phyloP scores from a whole-genome alignment of 2,329 filamentous ascomycete genomes.

The Coleophoma crateriformis region DNA sequence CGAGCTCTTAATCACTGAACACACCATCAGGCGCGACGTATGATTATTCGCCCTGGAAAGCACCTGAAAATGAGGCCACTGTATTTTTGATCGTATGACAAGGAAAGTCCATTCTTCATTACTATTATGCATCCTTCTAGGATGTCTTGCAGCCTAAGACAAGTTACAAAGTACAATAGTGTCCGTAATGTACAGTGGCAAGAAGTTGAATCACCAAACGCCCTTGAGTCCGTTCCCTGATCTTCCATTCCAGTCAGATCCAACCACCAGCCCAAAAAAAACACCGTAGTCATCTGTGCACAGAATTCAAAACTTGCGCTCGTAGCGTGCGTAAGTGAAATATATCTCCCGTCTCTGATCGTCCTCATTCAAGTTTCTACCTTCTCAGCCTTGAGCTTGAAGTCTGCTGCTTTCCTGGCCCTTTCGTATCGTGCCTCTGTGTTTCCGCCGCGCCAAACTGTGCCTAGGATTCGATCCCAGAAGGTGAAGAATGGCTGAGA shows the following conservation, averaged over 20 bases:
- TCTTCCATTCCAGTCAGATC: neutral
- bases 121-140: neutral
- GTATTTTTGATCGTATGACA: no score
- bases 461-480: slow-evolving; percentile 81
- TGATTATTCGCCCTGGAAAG: no score
- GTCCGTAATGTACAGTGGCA: neutral
- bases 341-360: neutral
- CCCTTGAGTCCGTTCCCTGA: no score
- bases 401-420: slow-evolving; percentile 22
- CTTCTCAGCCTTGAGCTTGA: slow-evolving; percentile 20
- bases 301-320: no score
- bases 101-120: neutral
- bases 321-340: slow-evolving; percentile 25
- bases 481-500: slow-evolving; percentile 92
- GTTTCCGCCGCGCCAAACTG: slow-evolving; percentile 33
- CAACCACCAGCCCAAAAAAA: neutral
- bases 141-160: neutral
- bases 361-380: slow-evolving; percentile 7
- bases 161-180: neutral
- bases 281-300: no score
- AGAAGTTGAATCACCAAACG: no score
- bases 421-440: slow-evolving; percentile 20
- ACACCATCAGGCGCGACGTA: no score
- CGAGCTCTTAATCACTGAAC: no score
- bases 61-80: no score